Evolutionary conservation across 768 basidiomycete genomes (phyloP), one percentile per base, ranked within the genome.

Genomic region (Rhizopogon salebrosus): DNA sequence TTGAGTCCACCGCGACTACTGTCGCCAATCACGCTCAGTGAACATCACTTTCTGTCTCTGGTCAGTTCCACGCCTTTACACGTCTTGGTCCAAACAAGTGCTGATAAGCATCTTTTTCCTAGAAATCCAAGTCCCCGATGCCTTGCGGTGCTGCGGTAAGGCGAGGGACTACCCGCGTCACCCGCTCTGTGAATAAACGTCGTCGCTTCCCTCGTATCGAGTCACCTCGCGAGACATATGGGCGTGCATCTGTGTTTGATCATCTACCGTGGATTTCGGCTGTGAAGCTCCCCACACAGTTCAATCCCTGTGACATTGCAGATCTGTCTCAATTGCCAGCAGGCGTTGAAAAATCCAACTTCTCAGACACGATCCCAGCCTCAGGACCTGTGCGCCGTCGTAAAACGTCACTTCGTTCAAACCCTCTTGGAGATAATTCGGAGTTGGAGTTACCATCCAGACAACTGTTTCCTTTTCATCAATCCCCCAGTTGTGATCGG

Each of bases 181-280:
- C 66, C 39, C 76, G 79, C 52, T 68, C 78, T 5, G 54, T 66
- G 8, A 46, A 34, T 34, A 71, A 72, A 54, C 75, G 74, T 14
- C 70, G 72, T 41, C 77, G 74, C 45, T 76, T 72, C n/a, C 62
- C 62, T n/a, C 74, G 72, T 24, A 41, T 69, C 24, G 78, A 80
- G 56, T 75, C 70, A 38, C 68, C 67, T 26, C 51, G 74, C 53
- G 70, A 74, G 38, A 58, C 72, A 36, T 60, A 62, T 55, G 62
- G 58, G 4, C 65, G 70, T 2, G 53, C 63, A 35, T 57, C 72
- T 41, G 57, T 71, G 39, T 85, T 87, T 62, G 85, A 87, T 69
- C 71, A 75, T 24, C 76, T 88, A 9, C 83, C 85, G 4, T 88
- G 85, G 85, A 82, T 85, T 49, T 73, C 83, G 23, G 73, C 79